phyloP scores from a whole-genome alignment of 2,329 filamentous ascomycete genomes.

The Proliferodiscus dingleyae region DNA sequence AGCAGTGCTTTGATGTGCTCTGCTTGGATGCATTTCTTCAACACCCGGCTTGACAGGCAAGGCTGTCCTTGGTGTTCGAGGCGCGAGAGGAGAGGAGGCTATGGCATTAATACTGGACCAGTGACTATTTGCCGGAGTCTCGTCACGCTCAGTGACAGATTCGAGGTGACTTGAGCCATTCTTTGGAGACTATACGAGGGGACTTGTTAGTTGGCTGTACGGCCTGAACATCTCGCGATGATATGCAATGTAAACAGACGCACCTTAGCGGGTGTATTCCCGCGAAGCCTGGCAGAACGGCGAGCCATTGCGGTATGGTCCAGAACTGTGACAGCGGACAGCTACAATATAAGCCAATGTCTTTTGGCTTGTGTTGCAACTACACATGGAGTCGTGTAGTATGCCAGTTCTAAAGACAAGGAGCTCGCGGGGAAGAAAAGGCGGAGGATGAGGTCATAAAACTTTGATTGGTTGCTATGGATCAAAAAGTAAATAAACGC shows the following conservation, averaged over 20 bases:
- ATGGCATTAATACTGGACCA: slow-evolving; percentile 21
- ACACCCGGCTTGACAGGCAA: slow-evolving; percentile 64
- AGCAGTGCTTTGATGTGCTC: slow-evolving; percentile 68
- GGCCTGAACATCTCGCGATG: neutral
- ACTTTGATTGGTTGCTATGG: no score
- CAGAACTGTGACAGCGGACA: neutral
- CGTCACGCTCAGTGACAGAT: slow-evolving; percentile 29
- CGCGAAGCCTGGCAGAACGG: slow-evolving; percentile 30
- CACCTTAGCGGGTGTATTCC: slow-evolving; percentile 30
- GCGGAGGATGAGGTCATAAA: no score
- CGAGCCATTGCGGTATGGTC: slow-evolving; percentile 11
- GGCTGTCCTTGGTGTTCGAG: slow-evolving; percentile 56
- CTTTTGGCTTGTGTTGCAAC: neutral
- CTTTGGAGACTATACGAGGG: slow-evolving; percentile 9
- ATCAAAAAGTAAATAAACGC: no score
- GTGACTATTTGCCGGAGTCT: slow-evolving; percentile 17
- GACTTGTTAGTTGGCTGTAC: neutral
- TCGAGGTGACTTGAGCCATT: slow-evolving; percentile 21
- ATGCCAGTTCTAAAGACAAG: no score
- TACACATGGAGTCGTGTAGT: no score
- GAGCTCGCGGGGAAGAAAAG: no score
- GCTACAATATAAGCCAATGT: no score
- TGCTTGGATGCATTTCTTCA: slow-evolving; percentile 89
- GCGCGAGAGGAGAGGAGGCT: slow-evolving; percentile 23
- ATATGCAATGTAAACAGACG: slow-evolving; percentile 1